Conservation (phyloP, 139 green algal genomes). For the Chlorella ohadii region DNA sequence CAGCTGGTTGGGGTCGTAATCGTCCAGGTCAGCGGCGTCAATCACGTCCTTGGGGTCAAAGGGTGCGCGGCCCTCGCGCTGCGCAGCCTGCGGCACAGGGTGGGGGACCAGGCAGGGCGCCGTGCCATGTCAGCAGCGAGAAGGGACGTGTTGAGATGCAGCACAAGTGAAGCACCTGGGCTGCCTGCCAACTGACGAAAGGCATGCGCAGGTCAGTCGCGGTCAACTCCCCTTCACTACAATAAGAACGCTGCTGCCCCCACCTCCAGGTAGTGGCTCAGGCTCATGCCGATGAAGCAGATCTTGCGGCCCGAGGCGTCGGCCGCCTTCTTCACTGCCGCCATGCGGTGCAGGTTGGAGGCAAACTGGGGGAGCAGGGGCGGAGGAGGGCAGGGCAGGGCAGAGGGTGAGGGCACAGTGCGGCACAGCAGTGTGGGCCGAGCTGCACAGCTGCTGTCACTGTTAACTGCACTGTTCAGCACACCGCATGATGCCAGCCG, state of each 20-base stretch:
- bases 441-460: background rate
- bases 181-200: too few relatives aligned
- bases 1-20: slow-evolving; percentile 87
- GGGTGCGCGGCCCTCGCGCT: slow-evolving; percentile 71
- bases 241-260: slow-evolving; percentile 10
- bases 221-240: too few relatives aligned
- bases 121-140: too few relatives aligned
- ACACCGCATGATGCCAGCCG: too few relatives aligned
- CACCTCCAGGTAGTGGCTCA: slow-evolving; percentile 96
- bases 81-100: too few relatives aligned
- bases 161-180: too few relatives aligned
- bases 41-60: slow-evolving; percentile 66
- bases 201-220: too few relatives aligned
- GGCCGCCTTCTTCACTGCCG: slow-evolving; percentile 91
- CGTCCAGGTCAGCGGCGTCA: slow-evolving; percentile 63
- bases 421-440: background rate
- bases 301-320: slow-evolving; percentile 89
- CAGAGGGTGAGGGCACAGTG: background rate
- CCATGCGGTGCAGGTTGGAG: slow-evolving; percentile 69
- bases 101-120: too few relatives aligned
- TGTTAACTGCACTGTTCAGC: too few relatives aligned
- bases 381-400: background rate
- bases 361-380: slow-evolving; percentile 16
- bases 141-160: too few relatives aligned
- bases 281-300: slow-evolving; percentile 92